Base-by-base conservation (phyloP, 306 rosid genomes). In the Psophocarpus tetragonolobus region DNA sequence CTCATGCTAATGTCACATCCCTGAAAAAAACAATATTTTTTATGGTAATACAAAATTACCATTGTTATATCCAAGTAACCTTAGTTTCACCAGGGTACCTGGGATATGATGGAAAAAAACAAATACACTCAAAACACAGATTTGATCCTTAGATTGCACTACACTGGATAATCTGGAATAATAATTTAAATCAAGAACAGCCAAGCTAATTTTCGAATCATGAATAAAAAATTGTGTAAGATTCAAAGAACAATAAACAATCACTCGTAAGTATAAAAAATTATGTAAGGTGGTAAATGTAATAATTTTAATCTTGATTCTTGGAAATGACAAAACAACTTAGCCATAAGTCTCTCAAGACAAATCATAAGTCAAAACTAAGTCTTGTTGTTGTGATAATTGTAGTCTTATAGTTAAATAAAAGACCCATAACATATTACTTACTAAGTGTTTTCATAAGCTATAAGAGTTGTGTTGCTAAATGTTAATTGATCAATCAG, bases 71-170 rank as follows among this genome's bases (percentile, higher is more conserved):
- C 74, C 66, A 75, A 47, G 38, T 33, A 78, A 42, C 64, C 2
- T 57, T 24, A 50, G 61, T 9, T 51, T 21, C 30, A 53, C 30
- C 14, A 21, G 15, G 26, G 32, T 3, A 23, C 58, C 9, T 21
- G 30, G 61, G n/a, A 54, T 42, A 45, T 38, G 45, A 53, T 30
- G 24, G 58, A 41, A 77, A 77, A 41, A 26, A 54, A 77, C 21
- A n/a, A 68, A 17, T 12, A 29, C 61, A 77, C 41, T 41, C 68
- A 54, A 56, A 77, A 77, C 24, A 23, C 39, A 13, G 18, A 18
- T 18, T 56, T 68, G 24, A 12, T 39, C 58, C 75, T 67, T 26
- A 77, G 27, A 66, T 66, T 65, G 23, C 66, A 39, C 68, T 15
- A 36, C 30, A n/a, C 54, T 3, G 21, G 36, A 64, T 15, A 36